Conservation (phyloP, 2,329 filamentous ascomycete species). For the Fusarium odoratissimum region DNA sequence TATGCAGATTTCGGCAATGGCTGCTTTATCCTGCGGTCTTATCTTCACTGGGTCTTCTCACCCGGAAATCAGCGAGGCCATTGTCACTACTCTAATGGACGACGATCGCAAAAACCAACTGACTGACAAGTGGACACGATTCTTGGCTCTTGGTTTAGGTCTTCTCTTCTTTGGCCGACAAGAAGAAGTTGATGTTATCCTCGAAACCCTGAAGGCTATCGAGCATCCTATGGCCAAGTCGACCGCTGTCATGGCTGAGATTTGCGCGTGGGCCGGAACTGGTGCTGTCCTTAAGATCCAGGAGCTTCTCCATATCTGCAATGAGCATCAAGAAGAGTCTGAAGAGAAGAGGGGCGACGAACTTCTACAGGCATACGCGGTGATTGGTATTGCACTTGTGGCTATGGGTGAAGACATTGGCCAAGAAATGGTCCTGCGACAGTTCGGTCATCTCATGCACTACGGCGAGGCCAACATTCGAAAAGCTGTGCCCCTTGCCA, state of each 20-base stretch:
- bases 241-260: constrained; percentile 93
- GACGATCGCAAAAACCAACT: constrained; percentile 91
- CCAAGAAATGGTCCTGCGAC: constrained; percentile 97
- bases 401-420: constrained; percentile 99
- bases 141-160: constrained; percentile 93
- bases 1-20: constrained; percentile 98
- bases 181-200: constrained; percentile 97
- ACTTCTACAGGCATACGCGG: constrained; percentile 93
- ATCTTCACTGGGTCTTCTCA: constrained; percentile 94
- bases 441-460: constrained; percentile 99
- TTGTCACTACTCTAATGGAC: constrained; percentile 92
- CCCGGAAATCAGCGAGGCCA: constrained; percentile 89
- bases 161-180: constrained; percentile 96
- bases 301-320: constrained; percentile 96
- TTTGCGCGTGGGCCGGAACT: constrained; percentile 98
- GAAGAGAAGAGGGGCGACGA: constrained; percentile 97
- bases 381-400: constrained; percentile 92
- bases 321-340: constrained; percentile 94
- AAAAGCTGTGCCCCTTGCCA: constrained; percentile 92
- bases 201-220: constrained; percentile 96
- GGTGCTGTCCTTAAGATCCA: constrained; percentile 97
- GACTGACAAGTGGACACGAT: constrained; percentile 98
- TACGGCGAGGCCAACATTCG: constrained; percentile 98
- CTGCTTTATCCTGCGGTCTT: constrained; percentile 88
- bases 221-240: constrained; percentile 97